Evolutionary conservation across 352 stramenopile genomes (phyloP).

Genomic region (Pythium pyrilobum): DNA sequence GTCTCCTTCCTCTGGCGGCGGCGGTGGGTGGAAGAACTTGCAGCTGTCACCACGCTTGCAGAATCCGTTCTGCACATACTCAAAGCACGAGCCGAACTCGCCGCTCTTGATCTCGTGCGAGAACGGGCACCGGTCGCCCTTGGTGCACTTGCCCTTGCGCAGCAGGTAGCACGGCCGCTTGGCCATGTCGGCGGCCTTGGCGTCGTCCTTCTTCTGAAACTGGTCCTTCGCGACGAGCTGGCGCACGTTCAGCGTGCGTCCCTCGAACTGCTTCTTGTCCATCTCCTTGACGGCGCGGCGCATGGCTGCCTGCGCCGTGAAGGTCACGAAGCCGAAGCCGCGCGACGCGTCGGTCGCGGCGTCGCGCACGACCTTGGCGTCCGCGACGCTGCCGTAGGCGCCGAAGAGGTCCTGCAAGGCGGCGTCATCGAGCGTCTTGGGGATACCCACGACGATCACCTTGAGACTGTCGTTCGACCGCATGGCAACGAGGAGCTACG

Average conservation of each 20-base stretch:
- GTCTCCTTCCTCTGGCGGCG: conserved; percentile 3
- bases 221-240: conserved; percentile 70
- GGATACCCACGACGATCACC: conserved; percentile 79
- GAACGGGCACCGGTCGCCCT: conserved; percentile 63
- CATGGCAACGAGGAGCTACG: no score
- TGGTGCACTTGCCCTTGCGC: conserved; percentile 75
- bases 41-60: conserved; percentile 71
- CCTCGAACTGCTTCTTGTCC: conserved; percentile 69
- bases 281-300: conserved; percentile 67
- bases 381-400: conserved; percentile 58
- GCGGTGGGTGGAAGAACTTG: conserved; percentile 56
- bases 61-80: conserved; percentile 64
- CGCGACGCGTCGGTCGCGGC: conserved; percentile 49
- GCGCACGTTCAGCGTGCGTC: conserved; percentile 68
- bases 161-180: conserved; percentile 64
- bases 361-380: conserved; percentile 73
- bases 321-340: conserved; percentile 84
- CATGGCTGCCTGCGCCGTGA: conserved; percentile 63
- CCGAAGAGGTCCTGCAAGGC: conserved; percentile 68
- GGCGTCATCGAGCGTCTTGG: conserved; percentile 67
- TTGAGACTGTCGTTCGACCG: conserved; percentile 79
- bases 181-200: conserved; percentile 28
- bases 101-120: conserved; percentile 69
- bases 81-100: conserved; percentile 76
- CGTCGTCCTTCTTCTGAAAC: conserved; percentile 39